These are phyloP conservation scores for Taiwanofungus camphoratus DNA, from an alignment of 1,284 basidiomycete species.

Conservation along the genomic window DNA sequence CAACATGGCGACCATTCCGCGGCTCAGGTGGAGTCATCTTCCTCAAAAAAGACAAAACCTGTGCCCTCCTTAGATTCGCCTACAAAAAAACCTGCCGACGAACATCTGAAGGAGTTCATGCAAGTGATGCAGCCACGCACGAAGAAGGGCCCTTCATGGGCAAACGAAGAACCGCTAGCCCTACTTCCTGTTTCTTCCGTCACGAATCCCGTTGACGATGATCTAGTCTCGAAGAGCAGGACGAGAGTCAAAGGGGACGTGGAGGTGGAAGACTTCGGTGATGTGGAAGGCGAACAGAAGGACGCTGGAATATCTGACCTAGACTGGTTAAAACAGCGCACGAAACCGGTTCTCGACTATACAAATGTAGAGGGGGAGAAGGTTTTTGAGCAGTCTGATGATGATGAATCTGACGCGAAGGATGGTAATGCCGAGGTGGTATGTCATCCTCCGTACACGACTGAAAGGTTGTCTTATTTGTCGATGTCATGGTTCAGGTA, in stretches of 20 bases:
- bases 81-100: constrained; percentile 15
- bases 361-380: constrained; percentile 31
- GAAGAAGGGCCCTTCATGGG: constrained; percentile 63
- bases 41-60: constrained; percentile 15
- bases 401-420: constrained; percentile 32
- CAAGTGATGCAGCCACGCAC: constrained; percentile 56
- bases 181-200: constrained; percentile 7
- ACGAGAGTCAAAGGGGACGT: constrained; percentile 14
- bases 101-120: constrained; percentile 53
- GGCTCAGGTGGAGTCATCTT: no score
- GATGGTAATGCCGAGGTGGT: constrained; percentile 11
- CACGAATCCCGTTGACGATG: no score
- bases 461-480: neutral
- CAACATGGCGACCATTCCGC: constrained; percentile 2
- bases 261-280: constrained; percentile 10
- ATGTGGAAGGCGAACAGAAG: constrained; percentile 15
- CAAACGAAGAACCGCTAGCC: constrained; percentile 39
- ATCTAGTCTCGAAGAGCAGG: neutral
- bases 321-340: constrained; percentile 72
- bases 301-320: constrained; percentile 45
- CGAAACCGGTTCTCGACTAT: constrained; percentile 43
- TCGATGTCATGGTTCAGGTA: constrained; percentile 1
- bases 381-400: constrained; percentile 56
- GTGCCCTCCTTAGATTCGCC: constrained; percentile 6
- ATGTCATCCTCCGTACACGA: neutral